Base-by-base conservation (phyloP, 305 asterid species). In the Galium porrigens region DNA sequence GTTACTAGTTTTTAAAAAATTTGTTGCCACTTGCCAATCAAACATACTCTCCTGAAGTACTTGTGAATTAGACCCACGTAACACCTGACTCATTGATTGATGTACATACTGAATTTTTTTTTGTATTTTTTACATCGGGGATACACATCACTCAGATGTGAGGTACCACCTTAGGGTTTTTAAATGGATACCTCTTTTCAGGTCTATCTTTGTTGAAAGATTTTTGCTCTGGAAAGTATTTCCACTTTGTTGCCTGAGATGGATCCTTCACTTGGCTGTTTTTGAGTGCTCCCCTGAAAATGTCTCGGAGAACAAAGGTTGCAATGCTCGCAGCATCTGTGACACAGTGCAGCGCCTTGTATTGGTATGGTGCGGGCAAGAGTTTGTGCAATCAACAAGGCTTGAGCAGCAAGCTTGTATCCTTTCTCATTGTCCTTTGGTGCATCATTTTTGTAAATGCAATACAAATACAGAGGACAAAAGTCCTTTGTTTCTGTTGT, bases 401-500 rank as follows among this genome's bases (percentile, higher is more conserved):
- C 81, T 84, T 56, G 99, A 89, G 87, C 91, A 84, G 77, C 99
- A 92, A 84, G 84, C 83, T 61, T 89, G 99, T 92, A 92, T 89
- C 96, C 95, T 83, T 76, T 53, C 49, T 72, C 29, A 30, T 55
- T n/a, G 33, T 61, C 64, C 15, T 48, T 33, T 42, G 37, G 18
- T 61, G 30, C 39, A 15, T 27, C 20, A 11, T 25, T 55, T 54
- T n/a, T 32, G 48, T n/a, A 57, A 32, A 56, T 27, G 5, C 67
- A 44, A 27, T 18, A 53, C 18, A 20, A n/a, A 7, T 55, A 14
- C 1, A 12, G 44, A 41, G 32, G 54, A 27, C 4, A 8, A 17
- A 46, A 20, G 29, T 22, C 2, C 25, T 17, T 39, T 41, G 7
- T 29, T 55, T 29, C 30, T 55, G 37, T 36, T 51, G 33, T 37